phyloP scores from a whole-genome alignment of 306 rosid species.

The Begonia fuchsioides region DNA sequence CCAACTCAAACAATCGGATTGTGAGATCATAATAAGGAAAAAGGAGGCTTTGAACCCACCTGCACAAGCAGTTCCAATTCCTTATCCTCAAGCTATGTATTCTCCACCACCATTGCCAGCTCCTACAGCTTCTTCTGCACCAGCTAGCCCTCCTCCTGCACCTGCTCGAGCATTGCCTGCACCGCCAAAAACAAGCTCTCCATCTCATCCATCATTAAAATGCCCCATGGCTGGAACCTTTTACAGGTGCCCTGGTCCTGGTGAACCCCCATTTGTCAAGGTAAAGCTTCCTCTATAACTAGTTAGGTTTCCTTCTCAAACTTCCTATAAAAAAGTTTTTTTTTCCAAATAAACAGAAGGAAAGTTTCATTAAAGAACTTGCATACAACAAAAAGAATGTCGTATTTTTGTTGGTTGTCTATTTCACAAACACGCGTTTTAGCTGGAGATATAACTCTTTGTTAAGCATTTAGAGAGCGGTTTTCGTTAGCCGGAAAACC shows the following conservation, averaged over 20 bases:
- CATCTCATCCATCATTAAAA: constrained; percentile 63
- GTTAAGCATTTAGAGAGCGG: no score
- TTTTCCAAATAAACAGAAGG: no score
- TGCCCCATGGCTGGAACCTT: constrained; percentile 98
- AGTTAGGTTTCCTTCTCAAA: neutral
- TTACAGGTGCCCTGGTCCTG: constrained; percentile 60
- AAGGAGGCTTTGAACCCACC: constrained; percentile 68
- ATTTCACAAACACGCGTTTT: no score
- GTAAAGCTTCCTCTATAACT: constrained; percentile 13
- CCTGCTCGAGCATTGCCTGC: constrained; percentile 37
- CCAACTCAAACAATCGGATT: constrained; percentile 59
- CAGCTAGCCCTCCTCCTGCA: constrained; percentile 15
- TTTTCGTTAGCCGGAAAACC: no score
- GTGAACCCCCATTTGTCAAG: constrained; percentile 81
- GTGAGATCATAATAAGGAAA: constrained; percentile 57
- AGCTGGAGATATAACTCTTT: no score
- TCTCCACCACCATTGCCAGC: constrained; percentile 21
- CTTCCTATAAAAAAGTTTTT: neutral
- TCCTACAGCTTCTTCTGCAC: constrained; percentile 15
- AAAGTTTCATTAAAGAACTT: neutral
- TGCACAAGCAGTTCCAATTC: constrained; percentile 7
- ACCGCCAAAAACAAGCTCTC: constrained; percentile 33
- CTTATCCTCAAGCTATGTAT: constrained; percentile 10
- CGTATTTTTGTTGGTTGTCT: no score
- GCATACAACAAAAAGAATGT: no score